A percentile compares a stretch with the other conserved stretches of the same genome.
phyloP scores from a whole-genome alignment of 2,329 filamentous ascomycete species.

The Dactylellina haptotyla region DNA sequence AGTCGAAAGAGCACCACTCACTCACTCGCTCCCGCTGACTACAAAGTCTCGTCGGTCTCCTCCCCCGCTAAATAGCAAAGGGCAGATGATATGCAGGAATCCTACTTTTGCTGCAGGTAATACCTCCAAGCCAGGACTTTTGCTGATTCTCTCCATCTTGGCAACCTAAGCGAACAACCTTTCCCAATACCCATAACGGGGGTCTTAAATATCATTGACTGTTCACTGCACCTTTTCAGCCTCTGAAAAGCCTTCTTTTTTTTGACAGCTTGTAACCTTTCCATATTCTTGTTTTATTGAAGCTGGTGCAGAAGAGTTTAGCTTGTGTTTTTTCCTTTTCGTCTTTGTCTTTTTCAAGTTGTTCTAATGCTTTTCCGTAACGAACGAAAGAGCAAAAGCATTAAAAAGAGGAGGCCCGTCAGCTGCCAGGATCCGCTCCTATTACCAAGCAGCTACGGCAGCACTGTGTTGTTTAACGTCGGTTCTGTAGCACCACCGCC shows the following conservation, averaged over 20 bases:
- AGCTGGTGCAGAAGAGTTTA: not conserved
- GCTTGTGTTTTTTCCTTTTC: not conserved
- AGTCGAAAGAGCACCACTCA: not conserved
- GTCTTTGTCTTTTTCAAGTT: not conserved
- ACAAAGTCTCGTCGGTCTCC: not conserved
- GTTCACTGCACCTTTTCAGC: conserved; percentile 26
- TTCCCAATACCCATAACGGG: not conserved
- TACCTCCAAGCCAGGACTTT: conserved; percentile 37
- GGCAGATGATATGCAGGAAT: conserved; percentile 48
- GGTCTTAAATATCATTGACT: conserved; percentile 33
- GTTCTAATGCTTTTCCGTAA: conserved; percentile 22
- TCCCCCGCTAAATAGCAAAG: conserved; percentile 23
- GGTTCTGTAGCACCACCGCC: not conserved
- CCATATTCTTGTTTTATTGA: conserved; percentile 1
- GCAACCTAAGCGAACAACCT: conserved; percentile 40
- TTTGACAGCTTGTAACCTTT: conserved; percentile 22
- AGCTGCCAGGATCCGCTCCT: conserved; percentile 35
- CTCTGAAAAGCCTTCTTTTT: conserved; percentile 23
- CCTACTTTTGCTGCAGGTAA: conserved; percentile 50
- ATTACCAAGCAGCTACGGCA: conserved; percentile 29
- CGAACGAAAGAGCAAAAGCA: conserved; percentile 5
- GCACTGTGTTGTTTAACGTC: conserved; percentile 10
- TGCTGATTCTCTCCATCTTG: conserved; percentile 43
- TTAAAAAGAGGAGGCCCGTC: conserved; percentile 25
- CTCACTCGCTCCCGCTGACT: not conserved